Evolutionary conservation across 305 asterid genomes (phyloP), one percentile per base, ranked within the genome.

Genomic region (Nicotiana rustica): DNA sequence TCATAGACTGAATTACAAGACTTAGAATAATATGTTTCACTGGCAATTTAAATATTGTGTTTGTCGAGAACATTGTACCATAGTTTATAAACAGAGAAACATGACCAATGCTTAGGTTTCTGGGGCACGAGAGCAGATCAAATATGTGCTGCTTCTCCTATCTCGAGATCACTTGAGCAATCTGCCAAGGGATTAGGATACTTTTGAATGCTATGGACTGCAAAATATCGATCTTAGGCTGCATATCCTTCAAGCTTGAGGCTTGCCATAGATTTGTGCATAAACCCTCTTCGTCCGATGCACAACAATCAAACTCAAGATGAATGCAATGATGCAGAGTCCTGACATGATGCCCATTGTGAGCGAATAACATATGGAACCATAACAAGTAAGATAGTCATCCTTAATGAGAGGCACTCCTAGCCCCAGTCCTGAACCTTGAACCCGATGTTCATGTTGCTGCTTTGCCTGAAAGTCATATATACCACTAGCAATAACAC

Each of bases 231-330:
- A 31, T 31, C 21, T 73, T 47, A 13, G 15, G 79, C 55, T 3
- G 41, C 21, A 47, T 21, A 47, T 4, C 62, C 61, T 64, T 86
- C 80, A 84, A 56, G 77, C 66, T 25, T 55, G 75, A 68, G 86
- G 70, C 19, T 80, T 84, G 33, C 75, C 83, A n/a, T 85, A 85
- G 84, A 84, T 84, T 78, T 86, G 87, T n/a, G 85, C 79, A 21
- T 88, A 86, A 18, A 88, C 88, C 70, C 89, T 78, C 85, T 81
- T 88, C 2, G 90, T 88, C 76, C 90, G 87, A 82, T 49, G 84
- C 77, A 89, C 90, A 75, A 86, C 89, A 61, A 83, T 85, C 38
- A 82, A 78, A 84, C 86, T 90, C 59, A 82, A 78, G 82, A 83
- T 78, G 35, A 84, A 87, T 35, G 92, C 82, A 81, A 84, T 64